Base-by-base conservation (phyloP, 345 rosid genomes). In the rapeseed (Brassica napus) region DNA sequence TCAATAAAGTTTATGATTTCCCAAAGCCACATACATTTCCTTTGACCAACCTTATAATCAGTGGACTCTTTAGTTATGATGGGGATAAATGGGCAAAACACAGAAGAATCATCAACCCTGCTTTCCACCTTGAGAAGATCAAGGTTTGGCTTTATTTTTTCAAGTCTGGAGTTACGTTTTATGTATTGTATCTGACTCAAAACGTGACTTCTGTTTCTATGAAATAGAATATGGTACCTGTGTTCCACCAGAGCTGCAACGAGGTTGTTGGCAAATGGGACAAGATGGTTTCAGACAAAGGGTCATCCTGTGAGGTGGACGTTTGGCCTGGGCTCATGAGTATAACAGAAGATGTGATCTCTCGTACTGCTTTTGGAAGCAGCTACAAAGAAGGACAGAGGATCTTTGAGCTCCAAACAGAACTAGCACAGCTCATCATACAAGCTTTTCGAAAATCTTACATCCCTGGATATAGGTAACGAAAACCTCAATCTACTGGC, bases 311-410 rank as follows among this genome's bases (percentile, higher is more conserved):
- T 55, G 60, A 55, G 26, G 60, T 55, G 60, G 60, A 55, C 11
- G 60, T 55, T 55, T 55, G 60, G 60, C 60, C 60, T 55, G 24
- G 60, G 3, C 60, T 55, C 21, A 55, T 55, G 60, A 55, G 60
- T 55, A 55, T 55, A 55, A 55, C 60, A 16, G 60, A 55, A 55
- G 60, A 55, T 18, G 60, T 55, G 60, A 55, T 55, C 60, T 55
- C 60, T 55, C 60, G 60, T 55, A 55, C 60, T 55, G 60, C 60
- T 55, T 55, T 55, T 55, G 60, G 60, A 0, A 55, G 26, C 60
- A 55, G 60, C 60, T 18, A 55, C 1, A 55, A 55, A 55, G 60
- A 55, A 16, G 60, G 60, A 55, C 60, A 55, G 10, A 55, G 11
- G 60, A 55, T 55, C 3, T 55, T 55, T 55, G 60, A 55, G 60